phyloP scores from a whole-genome alignment of 148 eudicot genomes.

The Cornus suecica region DNA sequence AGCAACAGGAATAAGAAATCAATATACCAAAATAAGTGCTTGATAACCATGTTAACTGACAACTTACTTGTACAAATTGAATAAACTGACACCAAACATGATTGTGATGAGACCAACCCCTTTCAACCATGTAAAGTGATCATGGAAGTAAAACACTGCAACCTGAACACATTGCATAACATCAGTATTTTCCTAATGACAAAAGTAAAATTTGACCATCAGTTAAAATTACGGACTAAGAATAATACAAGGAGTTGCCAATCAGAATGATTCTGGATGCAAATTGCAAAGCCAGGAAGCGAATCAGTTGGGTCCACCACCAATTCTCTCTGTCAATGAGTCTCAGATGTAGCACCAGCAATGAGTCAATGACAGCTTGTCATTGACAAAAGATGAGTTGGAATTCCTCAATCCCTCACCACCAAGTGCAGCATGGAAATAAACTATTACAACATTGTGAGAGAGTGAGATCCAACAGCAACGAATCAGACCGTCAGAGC shows the following conservation, averaged over 20 bases:
- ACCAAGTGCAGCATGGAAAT: too few relatives aligned
- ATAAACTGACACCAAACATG: slow-evolving; percentile 88
- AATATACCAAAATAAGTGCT: not conserved
- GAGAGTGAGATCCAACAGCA: too few relatives aligned
- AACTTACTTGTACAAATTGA: slow-evolving; percentile 98
- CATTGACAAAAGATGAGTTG: too few relatives aligned
- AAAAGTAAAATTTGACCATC: not conserved
- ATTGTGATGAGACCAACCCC: slow-evolving; percentile 78
- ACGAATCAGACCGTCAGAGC: too few relatives aligned
- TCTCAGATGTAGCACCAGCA: too few relatives aligned
- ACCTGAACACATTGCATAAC: slow-evolving; percentile 48
- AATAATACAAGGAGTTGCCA: slow-evolving; percentile 6
- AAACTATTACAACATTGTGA: too few relatives aligned
- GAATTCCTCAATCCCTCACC: too few relatives aligned
- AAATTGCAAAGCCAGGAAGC: not conserved
- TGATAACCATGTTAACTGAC: not conserved
- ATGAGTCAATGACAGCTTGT: too few relatives aligned
- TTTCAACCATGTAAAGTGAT: slow-evolving; percentile 90
- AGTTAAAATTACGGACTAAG: not conserved
- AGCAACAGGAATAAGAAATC: slow-evolving; percentile 5
- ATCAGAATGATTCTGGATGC: not conserved
- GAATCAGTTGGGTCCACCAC: not conserved
- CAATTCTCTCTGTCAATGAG: too few relatives aligned
- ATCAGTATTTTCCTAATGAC: not conserved
- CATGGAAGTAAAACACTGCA: slow-evolving; percentile 97